phyloP scores from a whole-genome alignment of 2,329 filamentous ascomycete genomes.

The Diaporthe sp. region DNA sequence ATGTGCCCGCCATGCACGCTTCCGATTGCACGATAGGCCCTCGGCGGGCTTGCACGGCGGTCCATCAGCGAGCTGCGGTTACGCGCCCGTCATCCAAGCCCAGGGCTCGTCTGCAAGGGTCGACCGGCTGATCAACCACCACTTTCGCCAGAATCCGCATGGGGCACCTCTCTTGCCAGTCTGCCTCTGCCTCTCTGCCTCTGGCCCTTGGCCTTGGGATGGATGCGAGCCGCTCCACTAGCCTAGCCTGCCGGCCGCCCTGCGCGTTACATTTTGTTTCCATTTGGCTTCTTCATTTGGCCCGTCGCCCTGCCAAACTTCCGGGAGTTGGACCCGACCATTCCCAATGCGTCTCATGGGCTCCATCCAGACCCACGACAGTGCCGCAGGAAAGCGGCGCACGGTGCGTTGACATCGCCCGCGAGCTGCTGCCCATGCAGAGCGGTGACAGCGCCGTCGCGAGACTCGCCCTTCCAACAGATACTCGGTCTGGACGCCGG shows the following conservation, averaged over 20 bases:
- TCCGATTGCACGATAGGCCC: slow-evolving; percentile 62
- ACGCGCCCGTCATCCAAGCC: slow-evolving; percentile 60
- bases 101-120: slow-evolving; percentile 57
- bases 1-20: slow-evolving; percentile 52
- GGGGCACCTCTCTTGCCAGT: background rate
- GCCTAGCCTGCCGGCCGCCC: slow-evolving; percentile 28
- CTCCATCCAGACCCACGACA: slow-evolving; percentile 37
- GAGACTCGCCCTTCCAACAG: slow-evolving; percentile 18
- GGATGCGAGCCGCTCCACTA: slow-evolving; percentile 38
- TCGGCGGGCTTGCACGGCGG: slow-evolving; percentile 56
- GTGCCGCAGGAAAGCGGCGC: slow-evolving; percentile 27
- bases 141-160: slow-evolving; percentile 39
- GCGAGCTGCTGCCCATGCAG: slow-evolving; percentile 12
- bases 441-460: slow-evolving; percentile 27
- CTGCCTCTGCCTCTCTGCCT: background rate
- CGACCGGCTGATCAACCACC: slow-evolving; percentile 41
- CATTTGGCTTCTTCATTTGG: slow-evolving; percentile 20
- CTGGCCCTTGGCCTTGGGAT: background rate
- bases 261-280: slow-evolving; percentile 30
- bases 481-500: slow-evolving; percentile 12
- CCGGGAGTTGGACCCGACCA: slow-evolving; percentile 21
- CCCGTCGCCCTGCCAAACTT: slow-evolving; percentile 4
- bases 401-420: slow-evolving; percentile 39
- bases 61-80: slow-evolving; percentile 65
- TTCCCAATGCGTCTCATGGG: slow-evolving; percentile 23